Evolutionary conservation across 2,329 filamentous ascomycete species (phyloP).

Genomic region (Escovopsis sp.): DNA sequence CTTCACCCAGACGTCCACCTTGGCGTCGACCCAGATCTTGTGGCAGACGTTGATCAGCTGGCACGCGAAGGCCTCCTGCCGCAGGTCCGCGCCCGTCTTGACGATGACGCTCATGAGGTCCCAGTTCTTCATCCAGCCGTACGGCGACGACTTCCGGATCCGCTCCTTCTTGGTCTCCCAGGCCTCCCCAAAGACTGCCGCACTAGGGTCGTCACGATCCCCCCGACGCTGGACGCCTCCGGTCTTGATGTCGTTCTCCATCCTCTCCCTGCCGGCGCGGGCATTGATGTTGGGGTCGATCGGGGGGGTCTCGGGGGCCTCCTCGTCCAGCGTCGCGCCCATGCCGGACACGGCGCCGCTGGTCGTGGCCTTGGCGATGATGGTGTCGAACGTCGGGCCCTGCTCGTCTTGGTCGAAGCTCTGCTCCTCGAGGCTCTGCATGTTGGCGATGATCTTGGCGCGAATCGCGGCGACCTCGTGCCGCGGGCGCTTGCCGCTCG

Average conservation of each 20-base stretch:
- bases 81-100: conserved; percentile 69
- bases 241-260: conserved; percentile 84
- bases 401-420: conserved; percentile 65
- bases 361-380: conserved; percentile 54
- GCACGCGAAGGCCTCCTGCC: conserved; percentile 76
- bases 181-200: conserved; percentile 73
- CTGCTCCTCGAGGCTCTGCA: conserved; percentile 77
- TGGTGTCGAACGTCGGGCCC: conserved; percentile 63
- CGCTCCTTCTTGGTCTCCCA: conserved; percentile 76
- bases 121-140: conserved; percentile 84
- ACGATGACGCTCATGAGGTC: conserved; percentile 76
- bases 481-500: conserved; percentile 63
- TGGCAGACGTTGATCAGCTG: conserved; percentile 70
- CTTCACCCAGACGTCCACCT: conserved; percentile 72
- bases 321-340: conserved; percentile 40
- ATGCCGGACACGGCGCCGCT: conserved; percentile 25
- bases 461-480: conserved; percentile 72
- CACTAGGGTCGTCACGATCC: conserved; percentile 72
- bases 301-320: conserved; percentile 21
- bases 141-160: conserved; percentile 68
- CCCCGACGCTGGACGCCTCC: conserved; percentile 67
- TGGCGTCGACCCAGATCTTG: conserved; percentile 65
- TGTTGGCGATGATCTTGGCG: conserved; percentile 76
- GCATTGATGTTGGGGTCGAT: conserved; percentile 42
- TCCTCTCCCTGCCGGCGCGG: conserved; percentile 62